A percentile compares a stretch with the other conserved stretches of the same genome.
Conservation (phyloP, 805 yeast species). For the Ogataea degrootiae region DNA sequence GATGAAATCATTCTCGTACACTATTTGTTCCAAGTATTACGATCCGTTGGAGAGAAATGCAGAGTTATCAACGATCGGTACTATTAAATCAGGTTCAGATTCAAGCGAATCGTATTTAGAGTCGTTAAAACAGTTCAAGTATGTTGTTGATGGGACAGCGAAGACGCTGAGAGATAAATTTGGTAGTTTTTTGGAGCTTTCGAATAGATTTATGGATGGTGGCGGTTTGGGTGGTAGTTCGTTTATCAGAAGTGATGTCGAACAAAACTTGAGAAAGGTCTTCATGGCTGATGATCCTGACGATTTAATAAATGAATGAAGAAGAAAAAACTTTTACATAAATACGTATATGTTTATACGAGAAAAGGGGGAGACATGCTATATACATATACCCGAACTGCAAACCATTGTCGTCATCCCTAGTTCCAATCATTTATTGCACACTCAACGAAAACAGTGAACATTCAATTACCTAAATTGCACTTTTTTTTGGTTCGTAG, state of each 20-base stretch:
- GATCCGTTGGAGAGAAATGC: constrained; percentile 53
- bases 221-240: constrained; percentile 5
- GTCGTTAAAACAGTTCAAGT: constrained; percentile 51
- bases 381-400: neutral
- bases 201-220: neutral
- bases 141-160: constrained; percentile 50
- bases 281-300: constrained; percentile 49
- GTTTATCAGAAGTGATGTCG: constrained; percentile 42
- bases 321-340: neutral
- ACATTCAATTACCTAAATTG: no score
- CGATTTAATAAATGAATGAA: constrained; percentile 28
- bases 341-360: neutral
- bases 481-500: constrained; percentile 8
- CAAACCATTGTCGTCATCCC: no score
- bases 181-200: constrained; percentile 30
- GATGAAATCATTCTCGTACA: constrained; percentile 52
- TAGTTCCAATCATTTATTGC: no score
- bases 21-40: constrained; percentile 47
- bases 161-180: constrained; percentile 39
- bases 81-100: constrained; percentile 50
- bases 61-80: constrained; percentile 51
- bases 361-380: neutral
- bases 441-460: no score
- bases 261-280: constrained; percentile 40
- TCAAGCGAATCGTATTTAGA: constrained; percentile 41